Percentiles rank a stretch among this genome's conserved stretches.
Conservation (phyloP, 768 basidiomycete species). For the Infundibulicybe gibba region DNA sequence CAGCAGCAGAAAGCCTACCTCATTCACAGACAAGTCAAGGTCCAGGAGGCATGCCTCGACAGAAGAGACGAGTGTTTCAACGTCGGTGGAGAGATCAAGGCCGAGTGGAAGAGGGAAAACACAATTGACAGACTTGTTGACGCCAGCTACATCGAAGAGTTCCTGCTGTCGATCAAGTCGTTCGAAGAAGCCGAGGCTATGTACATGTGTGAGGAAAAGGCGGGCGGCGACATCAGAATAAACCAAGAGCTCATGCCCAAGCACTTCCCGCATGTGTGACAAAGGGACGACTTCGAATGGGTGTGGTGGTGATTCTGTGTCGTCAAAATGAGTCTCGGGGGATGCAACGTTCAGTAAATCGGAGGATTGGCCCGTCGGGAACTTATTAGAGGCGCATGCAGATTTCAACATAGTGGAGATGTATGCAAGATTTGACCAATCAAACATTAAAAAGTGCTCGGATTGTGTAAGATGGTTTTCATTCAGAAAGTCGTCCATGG, state of each 20-base stretch:
- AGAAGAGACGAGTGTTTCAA: constrained; percentile 67
- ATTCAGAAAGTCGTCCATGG: constrained; percentile 49
- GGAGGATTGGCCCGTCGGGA: constrained; percentile 22
- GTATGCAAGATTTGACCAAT: constrained; percentile 64
- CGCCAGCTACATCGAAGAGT: constrained; percentile 32
- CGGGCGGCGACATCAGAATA: constrained; percentile 48
- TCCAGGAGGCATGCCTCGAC: constrained; percentile 71
- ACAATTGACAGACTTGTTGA: constrained; percentile 37
- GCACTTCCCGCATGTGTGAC: constrained; percentile 54
- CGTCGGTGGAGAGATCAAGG: constrained; percentile 67
- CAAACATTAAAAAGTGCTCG: constrained; percentile 55
- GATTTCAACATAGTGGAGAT: constrained; percentile 56
- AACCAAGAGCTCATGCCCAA: constrained; percentile 58
- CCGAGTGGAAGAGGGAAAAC: constrained; percentile 68
- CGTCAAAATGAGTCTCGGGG: constrained; percentile 13
- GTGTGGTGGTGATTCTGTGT: constrained; percentile 24
- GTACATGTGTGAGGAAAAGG: constrained; percentile 55
- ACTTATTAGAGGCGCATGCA: constrained; percentile 22
- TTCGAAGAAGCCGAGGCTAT: constrained; percentile 59
- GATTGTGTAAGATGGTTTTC: constrained; percentile 39
- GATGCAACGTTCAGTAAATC: constrained; percentile 45
- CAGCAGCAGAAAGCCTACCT: constrained; percentile 70
- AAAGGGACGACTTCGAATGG: constrained; percentile 59
- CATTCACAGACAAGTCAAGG: constrained; percentile 70
- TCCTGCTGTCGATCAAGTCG: constrained; percentile 31